phyloP scores from a whole-genome alignment of 768 basidiomycete genomes.

The Melanogaster broomeanus region DNA sequence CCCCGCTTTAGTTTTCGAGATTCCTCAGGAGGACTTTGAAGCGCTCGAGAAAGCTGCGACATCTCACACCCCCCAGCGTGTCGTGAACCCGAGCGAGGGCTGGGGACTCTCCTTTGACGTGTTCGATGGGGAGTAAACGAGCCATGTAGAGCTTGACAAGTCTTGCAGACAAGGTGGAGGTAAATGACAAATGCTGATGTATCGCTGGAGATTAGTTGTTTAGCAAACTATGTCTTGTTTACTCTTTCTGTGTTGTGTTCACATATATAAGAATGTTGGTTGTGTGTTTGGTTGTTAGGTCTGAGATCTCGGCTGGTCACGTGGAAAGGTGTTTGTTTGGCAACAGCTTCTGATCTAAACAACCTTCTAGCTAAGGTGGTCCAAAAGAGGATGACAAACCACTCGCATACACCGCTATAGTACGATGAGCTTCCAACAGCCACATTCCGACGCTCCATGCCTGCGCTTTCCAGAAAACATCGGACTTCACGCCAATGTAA shows the following conservation, averaged over 20 bases:
- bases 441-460: conserved; percentile 61
- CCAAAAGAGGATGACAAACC: conserved; percentile 16
- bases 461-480: conserved; percentile 72
- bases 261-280: neutral
- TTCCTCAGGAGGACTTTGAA: conserved; percentile 41
- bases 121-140: conserved; percentile 46
- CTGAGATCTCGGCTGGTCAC: no score
- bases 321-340: conserved; percentile 25
- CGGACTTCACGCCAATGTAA: conserved; percentile 54
- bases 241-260: neutral
- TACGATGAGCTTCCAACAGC: conserved; percentile 41
- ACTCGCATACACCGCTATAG: neutral
- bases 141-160: neutral
- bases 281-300: neutral
- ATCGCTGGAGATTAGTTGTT: neutral
- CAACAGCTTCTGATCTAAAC: conserved; percentile 31
- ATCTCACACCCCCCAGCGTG: conserved; percentile 56
- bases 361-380: conserved; percentile 14
- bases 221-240: neutral
- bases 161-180: neutral
- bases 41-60: conserved; percentile 40
- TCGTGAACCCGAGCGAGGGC: conserved; percentile 56
- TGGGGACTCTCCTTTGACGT: conserved; percentile 68
- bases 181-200: no score
- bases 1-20: conserved; percentile 26